Percentiles rank a stretch among this genome's conserved stretches.
Evolutionary conservation across 2,329 filamentous ascomycete genomes (phyloP).

Genomic region (Cladosporium phlei): DNA sequence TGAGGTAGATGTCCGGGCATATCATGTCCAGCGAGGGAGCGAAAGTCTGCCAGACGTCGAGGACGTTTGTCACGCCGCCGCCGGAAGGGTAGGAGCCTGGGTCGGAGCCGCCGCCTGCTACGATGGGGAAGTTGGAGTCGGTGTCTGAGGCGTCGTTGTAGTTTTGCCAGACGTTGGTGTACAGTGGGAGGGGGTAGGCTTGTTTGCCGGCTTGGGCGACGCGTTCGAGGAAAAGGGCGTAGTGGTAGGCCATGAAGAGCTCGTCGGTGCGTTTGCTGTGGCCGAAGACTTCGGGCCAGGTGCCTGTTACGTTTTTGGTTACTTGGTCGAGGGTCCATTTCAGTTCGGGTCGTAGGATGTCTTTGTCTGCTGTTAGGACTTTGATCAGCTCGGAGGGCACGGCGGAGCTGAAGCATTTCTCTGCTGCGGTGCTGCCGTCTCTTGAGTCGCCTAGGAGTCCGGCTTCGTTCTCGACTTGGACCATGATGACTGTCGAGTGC

Average conservation of each 20-base stretch:
- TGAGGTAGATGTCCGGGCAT: conserved; percentile 47
- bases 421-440: conserved; percentile 41
- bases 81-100: conserved; percentile 48
- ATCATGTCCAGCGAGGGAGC: conserved; percentile 44
- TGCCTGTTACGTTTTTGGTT: conserved; percentile 17
- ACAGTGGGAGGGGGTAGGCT: conserved; percentile 41
- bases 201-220: conserved; percentile 40
- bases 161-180: conserved; percentile 47
- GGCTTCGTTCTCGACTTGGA: conserved; percentile 55
- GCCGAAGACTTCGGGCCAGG: conserved; percentile 42
- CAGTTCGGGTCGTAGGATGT: not conserved
- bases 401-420: conserved; percentile 37
- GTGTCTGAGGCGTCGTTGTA: conserved; percentile 33
- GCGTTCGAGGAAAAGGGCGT: conserved; percentile 38
- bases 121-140: conserved; percentile 32
- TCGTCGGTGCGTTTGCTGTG: conserved; percentile 37
- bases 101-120: conserved; percentile 41
- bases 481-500: conserved; percentile 51
- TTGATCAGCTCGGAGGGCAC: conserved; percentile 36
- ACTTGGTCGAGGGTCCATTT: not conserved
- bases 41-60: conserved; percentile 44
- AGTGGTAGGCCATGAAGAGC: conserved; percentile 48
- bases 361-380: conserved; percentile 19
- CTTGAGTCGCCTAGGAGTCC: conserved; percentile 51
- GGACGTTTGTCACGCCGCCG: conserved; percentile 38